Base-by-base conservation (phyloP, 352 stramenopile species). In the Phytophthora sansomeana region DNA sequence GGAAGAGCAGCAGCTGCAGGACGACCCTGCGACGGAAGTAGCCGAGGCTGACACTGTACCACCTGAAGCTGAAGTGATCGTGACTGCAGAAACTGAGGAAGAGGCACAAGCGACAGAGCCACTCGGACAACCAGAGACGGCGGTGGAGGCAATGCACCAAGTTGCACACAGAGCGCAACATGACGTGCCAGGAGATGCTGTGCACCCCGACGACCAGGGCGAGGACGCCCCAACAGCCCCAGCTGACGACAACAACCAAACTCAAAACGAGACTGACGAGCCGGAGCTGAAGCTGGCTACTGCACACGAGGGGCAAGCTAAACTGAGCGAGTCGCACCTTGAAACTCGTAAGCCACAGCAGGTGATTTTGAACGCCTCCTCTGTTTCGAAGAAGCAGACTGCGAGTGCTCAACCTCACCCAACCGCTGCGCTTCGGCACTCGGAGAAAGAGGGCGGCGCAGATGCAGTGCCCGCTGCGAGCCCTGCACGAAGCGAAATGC, bases 201-300 rank as follows among this genome's bases (percentile, higher is more conserved):
- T 63, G 6, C 35, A 71, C 38, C 42, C 67, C 4, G 61, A 64
- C 16, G 54, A 58, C 28, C 61, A 64, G 28, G 44, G 35, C 28
- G 56, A 61, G 51, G n/a, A 28, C 17, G 30, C 46, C 54, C 19
- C 35, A 28, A 16, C 17, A 52, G 24, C 19, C 10, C 32, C 26
- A 36, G 11, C 33, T 13, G 13, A 46, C 39, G n/a, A 46, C 28
- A 30, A 24, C 9, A 26, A 54, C 9, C 29, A 13, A 54, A 6
- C 14, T 54, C 17, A 33, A 39, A 9, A n/a, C 19, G 41, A 21
- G n/a, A 24, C 14, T 5, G 32, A 39, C 4, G 26, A 58, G 5
- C 24, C n/a, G 8, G 29, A 19, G 41, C 19, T 48, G 16, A 44
- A 32, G n/a, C 30, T 26, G 6, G 17, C 28, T 16, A 35, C 21